Base-by-base conservation (phyloP, 1,284 basidiomycete species). In the Kwoniella shivajii region DNA sequence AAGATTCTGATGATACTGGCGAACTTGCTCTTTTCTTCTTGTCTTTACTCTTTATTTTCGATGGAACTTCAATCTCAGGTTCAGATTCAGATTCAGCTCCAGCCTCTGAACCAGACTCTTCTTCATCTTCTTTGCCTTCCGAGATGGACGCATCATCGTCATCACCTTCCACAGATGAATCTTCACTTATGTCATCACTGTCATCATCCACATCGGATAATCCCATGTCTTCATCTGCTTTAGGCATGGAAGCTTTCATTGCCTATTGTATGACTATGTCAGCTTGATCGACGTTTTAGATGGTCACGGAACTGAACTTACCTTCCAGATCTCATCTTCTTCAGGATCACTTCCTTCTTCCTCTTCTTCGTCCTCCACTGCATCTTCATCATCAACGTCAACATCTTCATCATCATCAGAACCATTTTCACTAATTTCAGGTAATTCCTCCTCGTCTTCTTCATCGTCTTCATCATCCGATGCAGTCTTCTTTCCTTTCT, bases 321-420 rank as follows among this genome's bases (percentile, higher is more conserved):
- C 90, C 85, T 88, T 90, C 91, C 91, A 93, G 34, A 93, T 84
- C 69, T 88, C 88, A 9, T 78, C 84, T 65, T 87, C 86, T 30
- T 85, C 84, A 5, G 66, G 66, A 71, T 65, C 85, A 60, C 79
- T 83, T 29, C 78, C 80, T n/a, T 76, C 80, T 0, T 72, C 73
- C n/a, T n/a, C n/a, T n/a, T 67, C 60, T n/a, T 47, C 56, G 16
- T 26, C 48, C 22, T 56, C 60, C 33, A 56, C 61, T 24, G 55
- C 64, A 16, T 62, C 66, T 29, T 59, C 67, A 26, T 67, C 51
- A 36, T 34, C 73, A 37, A 81, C 82, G 14, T 60, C 61, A n/a
- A 44, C 55, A 39, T 76, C 79, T n/a, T 72, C 74, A 3, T 73
- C 62, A 6, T 72, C 73, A 4, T 69, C n/a, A n/a, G n/a, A n/a